Conservation (phyloP, 768 basidiomycete species). For the Suillus plorans region DNA sequence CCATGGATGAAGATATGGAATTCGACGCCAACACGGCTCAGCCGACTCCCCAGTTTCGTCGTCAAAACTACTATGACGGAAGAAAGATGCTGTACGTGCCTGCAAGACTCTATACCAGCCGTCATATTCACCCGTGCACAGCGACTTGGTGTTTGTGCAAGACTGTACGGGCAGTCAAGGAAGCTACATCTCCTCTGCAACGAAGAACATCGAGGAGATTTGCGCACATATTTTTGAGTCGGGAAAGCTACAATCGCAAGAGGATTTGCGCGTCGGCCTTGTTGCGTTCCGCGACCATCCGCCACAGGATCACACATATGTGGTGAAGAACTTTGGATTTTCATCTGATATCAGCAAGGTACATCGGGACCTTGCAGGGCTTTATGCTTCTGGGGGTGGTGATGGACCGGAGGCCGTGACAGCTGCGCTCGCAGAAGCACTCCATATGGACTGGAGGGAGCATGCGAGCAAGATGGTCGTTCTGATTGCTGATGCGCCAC, state of each 20-base stretch:
- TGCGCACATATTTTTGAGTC: slow-evolving; percentile 94
- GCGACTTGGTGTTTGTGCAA: slow-evolving; percentile 93
- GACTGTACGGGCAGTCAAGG: slow-evolving; percentile 94
- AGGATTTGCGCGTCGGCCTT: slow-evolving; percentile 90
- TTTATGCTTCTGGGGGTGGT: slow-evolving; percentile 89
- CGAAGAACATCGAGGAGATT: slow-evolving; percentile 95
- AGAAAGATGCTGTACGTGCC: slow-evolving; percentile 75
- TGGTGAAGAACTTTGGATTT: slow-evolving; percentile 93
- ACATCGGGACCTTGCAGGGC: slow-evolving; percentile 74
- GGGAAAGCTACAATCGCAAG: slow-evolving; percentile 80
- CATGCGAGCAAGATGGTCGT: slow-evolving; percentile 94
- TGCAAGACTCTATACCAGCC: slow-evolving; percentile 9
- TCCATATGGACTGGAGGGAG: slow-evolving; percentile 89
- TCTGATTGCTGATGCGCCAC: slow-evolving; percentile 95
- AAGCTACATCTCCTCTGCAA: slow-evolving; percentile 89
- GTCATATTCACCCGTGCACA: slow-evolving; percentile 33
- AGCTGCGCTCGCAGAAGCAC: slow-evolving; percentile 82
- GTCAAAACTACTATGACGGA: slow-evolving; percentile 37
- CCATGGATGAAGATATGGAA: slow-evolving; percentile 84
- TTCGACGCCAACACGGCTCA: slow-evolving; percentile 46
- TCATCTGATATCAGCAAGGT: slow-evolving; percentile 88
- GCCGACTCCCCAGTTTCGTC: slow-evolving; percentile 33
- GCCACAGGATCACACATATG: slow-evolving; percentile 94
- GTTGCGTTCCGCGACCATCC: slow-evolving; percentile 97
- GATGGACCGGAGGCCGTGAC: slow-evolving; percentile 98